These are phyloP conservation scores for Phytophthora fragariaefolia DNA, from an alignment of 352 stramenopile species.

Conservation along the genomic window DNA sequence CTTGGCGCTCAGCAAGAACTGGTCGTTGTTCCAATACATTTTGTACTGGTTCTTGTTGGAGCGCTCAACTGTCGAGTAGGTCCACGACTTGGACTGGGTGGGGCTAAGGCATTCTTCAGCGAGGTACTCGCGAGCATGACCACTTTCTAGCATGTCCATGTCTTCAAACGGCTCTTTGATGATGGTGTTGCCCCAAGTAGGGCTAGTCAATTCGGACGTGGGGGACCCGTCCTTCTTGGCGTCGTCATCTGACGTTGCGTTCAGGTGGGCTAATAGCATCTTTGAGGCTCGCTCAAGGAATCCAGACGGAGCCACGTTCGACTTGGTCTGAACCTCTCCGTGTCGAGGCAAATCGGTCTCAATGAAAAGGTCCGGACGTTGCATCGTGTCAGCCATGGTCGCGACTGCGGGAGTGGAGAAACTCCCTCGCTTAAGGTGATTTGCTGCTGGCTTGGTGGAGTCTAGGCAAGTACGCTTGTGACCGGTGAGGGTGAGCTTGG, in stretches of 20 bases:
- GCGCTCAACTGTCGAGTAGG: conserved; percentile 80
- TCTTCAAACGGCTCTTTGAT: conserved; percentile 77
- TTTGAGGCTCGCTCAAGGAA: conserved; percentile 73
- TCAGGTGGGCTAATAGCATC: conserved; percentile 50
- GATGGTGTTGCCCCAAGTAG: conserved; percentile 70
- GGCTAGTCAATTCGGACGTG: conserved; percentile 16
- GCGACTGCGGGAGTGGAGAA: conserved; percentile 1
- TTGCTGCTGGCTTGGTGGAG: conserved; percentile 23
- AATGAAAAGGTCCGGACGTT: conserved; percentile 61
- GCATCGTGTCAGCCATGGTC: conserved; percentile 60
- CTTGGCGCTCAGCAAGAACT: conserved; percentile 86
- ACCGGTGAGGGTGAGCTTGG: conserved; percentile 11
- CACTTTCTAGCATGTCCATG: conserved; percentile 88
- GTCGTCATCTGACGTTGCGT: conserved; percentile 19
- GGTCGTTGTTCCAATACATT: conserved; percentile 89
- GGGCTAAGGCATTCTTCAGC: conserved; percentile 83
- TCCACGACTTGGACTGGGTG: conserved; percentile 80
- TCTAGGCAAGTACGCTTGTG: conserved; percentile 35
- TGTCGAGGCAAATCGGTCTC: conserved; percentile 47
- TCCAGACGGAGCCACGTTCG: conserved; percentile 31
- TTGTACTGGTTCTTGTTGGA: conserved; percentile 89
- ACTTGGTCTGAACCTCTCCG: conserved; percentile 19
- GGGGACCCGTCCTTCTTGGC: conserved; percentile 31
- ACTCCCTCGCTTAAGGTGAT: not conserved
- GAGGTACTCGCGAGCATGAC: conserved; percentile 84